Conservation (phyloP, 2,329 filamentous ascomycete species). For the Aphanocladium album region DNA sequence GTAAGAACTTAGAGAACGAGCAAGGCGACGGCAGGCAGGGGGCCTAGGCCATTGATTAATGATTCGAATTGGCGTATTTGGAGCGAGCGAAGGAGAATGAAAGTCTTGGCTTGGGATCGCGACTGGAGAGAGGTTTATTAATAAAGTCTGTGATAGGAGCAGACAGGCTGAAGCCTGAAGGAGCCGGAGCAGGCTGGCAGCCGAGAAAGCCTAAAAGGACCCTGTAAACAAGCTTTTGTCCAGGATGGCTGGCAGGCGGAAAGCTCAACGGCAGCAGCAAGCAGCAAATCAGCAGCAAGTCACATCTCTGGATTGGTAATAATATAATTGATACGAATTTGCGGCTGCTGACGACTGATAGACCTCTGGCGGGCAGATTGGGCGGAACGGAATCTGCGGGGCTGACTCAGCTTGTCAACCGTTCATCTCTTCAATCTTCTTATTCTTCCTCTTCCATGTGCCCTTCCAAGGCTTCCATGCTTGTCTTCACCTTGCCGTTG, state of each 20-base stretch:
- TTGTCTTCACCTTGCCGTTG: neutral
- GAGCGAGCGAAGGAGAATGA: neutral
- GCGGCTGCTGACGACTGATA: neutral
- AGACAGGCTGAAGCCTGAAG: neutral
- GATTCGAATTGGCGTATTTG: neutral
- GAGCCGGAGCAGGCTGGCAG: neutral
- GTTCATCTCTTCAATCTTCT: neutral
- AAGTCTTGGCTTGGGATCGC: neutral
- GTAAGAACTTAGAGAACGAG: neutral
- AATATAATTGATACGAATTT: no score
- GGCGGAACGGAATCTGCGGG: neutral
- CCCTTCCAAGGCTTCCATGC: neutral
- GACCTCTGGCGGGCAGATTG: neutral
- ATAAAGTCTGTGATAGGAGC: neutral
- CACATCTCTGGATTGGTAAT: neutral
- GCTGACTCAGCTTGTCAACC: constrained; percentile 7
- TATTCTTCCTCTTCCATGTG: neutral
- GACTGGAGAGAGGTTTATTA: neutral
- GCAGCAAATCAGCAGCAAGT: neutral
- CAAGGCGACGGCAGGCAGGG: neutral
- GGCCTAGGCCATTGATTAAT: neutral
- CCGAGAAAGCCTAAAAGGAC: neutral
- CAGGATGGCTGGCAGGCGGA: neutral
- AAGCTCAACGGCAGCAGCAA: neutral
- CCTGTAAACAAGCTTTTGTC: neutral